Conservation (phyloP, 768 basidiomycete species). For the Lentinus tigrinus region DNA sequence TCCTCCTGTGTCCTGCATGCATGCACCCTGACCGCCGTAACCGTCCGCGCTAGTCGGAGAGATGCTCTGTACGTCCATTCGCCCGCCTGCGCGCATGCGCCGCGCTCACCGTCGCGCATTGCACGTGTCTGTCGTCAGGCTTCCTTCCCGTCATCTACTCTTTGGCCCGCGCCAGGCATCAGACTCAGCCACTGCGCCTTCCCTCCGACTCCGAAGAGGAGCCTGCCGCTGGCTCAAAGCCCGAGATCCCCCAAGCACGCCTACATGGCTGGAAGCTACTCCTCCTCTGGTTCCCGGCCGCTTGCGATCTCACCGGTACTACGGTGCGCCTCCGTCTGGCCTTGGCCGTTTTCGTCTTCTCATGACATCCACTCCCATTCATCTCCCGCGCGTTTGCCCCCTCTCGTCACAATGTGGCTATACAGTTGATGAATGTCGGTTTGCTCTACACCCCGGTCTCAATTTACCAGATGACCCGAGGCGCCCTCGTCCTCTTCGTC, state of each 20-base stretch:
- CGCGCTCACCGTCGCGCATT: conserved; percentile 4
- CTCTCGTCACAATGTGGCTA: conserved; percentile 14
- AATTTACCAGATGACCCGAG: conserved; percentile 96
- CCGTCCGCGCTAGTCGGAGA: conserved; percentile 73
- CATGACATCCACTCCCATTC: conserved; percentile 2
- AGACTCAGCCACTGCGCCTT: conserved; percentile 53
- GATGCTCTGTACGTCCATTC: conserved; percentile 74
- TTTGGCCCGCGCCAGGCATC: conserved; percentile 49
- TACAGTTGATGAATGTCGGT: conserved; percentile 88
- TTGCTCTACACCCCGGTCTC: conserved; percentile 95
- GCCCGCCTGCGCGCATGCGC: conserved; percentile 15
- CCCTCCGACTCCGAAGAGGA: conserved; percentile 47
- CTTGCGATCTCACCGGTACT: conserved; percentile 88
- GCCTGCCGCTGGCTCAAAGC: conserved; percentile 21
- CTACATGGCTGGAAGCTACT: conserved; percentile 70
- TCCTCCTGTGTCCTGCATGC: conserved; percentile 14
- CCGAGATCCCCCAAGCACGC: conserved; percentile 30
- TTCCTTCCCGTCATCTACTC: conserved; percentile 82
- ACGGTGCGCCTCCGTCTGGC: conserved; percentile 52
- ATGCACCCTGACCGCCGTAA: conserved; percentile 27
- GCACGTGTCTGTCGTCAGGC: conserved; percentile 45
- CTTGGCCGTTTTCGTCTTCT: conserved; percentile 1
- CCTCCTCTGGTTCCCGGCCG: conserved; percentile 85
- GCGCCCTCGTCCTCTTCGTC: conserved; percentile 92
- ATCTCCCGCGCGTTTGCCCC: background rate